A percentile compares a stretch with the other conserved stretches of the same genome.
Evolutionary conservation across 331 rosid genomes (phyloP).

Genomic region (Malus hybrid): DNA sequence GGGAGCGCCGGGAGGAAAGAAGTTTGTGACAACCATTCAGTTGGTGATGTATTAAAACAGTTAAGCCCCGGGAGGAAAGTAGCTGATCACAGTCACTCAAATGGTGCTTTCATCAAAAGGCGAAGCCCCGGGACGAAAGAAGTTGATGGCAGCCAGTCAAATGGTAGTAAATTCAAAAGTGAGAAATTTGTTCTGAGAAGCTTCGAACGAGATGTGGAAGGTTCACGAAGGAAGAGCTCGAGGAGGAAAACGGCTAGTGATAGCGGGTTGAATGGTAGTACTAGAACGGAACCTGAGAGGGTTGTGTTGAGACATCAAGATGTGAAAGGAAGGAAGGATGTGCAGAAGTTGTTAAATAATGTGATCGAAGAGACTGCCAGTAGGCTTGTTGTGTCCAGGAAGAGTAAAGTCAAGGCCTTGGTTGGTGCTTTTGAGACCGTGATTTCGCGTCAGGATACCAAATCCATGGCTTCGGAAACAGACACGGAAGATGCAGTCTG

Average conservation of each 20-base stretch:
- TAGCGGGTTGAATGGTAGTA: slow-evolving; percentile 17
- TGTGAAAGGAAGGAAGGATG: slow-evolving; percentile 41
- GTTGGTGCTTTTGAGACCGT: slow-evolving; percentile 40
- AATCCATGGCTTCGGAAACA: slow-evolving; percentile 11
- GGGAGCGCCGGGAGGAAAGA: slow-evolving; percentile 14
- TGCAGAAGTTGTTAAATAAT: slow-evolving; percentile 60
- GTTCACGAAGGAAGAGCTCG: slow-evolving; percentile 24
- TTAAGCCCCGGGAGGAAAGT: slow-evolving; percentile 9
- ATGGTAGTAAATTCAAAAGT: slow-evolving; percentile 20
- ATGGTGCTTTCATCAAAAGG: not conserved
- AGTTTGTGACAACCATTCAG: slow-evolving; percentile 18
- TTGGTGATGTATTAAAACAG: slow-evolving; percentile 10
- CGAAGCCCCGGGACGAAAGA: slow-evolving; percentile 1
- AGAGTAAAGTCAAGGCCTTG: slow-evolving; percentile 89
- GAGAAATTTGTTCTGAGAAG: slow-evolving; percentile 26
- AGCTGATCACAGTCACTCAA: slow-evolving; percentile 19
- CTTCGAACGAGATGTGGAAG: slow-evolving; percentile 22
- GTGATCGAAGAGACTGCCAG: slow-evolving; percentile 95
- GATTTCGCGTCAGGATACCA: slow-evolving; percentile 60
- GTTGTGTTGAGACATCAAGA: slow-evolving; percentile 64
- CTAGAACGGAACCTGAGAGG: slow-evolving; percentile 32
- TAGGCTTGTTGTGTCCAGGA: slow-evolving; percentile 61
- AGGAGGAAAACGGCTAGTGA: slow-evolving; percentile 29
- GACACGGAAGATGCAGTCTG: slow-evolving; percentile 14
- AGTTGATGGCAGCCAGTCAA: slow-evolving; percentile 10